Evolutionary conservation across 73 alveolate genomes (phyloP).

Genomic region (Paramecium biaurelia): DNA sequence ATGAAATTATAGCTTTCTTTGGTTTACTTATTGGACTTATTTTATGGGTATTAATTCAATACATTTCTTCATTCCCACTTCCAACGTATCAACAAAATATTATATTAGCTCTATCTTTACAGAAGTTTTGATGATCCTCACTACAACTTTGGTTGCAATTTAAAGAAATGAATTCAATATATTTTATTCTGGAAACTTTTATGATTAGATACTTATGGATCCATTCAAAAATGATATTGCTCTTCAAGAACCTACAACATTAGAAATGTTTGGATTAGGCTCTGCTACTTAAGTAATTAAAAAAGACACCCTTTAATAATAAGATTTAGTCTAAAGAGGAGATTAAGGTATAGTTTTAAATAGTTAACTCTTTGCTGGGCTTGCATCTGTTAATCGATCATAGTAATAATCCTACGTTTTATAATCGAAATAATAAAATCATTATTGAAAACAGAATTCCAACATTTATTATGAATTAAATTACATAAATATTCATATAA

Average conservation of each 20-base stretch:
- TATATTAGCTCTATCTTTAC: slow-evolving; percentile 34
- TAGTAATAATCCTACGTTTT: not conserved
- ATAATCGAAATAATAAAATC: not conserved
- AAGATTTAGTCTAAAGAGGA: not conserved
- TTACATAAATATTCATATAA: not conserved
- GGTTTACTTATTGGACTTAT: not conserved
- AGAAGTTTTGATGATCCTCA: not conserved
- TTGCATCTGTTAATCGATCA: not conserved
- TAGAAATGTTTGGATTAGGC: slow-evolving; percentile 20
- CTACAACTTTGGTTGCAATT: not conserved
- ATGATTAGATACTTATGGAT: not conserved
- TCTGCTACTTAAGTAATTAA: not conserved
- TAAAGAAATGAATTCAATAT: slow-evolving; percentile 12
- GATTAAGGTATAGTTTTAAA: not conserved
- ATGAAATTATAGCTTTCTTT: slow-evolving; percentile 16
- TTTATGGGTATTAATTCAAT: not conserved
- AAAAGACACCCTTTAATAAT: not conserved
- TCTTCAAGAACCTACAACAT: not conserved
- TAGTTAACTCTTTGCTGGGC: not conserved
- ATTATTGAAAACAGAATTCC: not conserved
- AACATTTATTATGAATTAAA: not conserved
- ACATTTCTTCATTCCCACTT: not conserved
- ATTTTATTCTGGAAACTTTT: not conserved
- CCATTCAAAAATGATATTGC: slow-evolving; percentile 36
- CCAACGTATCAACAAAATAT: not conserved